Evolutionary conservation across 78 protist genomes (phyloP).

Genomic region (Protostelium mycophagum): DNA sequence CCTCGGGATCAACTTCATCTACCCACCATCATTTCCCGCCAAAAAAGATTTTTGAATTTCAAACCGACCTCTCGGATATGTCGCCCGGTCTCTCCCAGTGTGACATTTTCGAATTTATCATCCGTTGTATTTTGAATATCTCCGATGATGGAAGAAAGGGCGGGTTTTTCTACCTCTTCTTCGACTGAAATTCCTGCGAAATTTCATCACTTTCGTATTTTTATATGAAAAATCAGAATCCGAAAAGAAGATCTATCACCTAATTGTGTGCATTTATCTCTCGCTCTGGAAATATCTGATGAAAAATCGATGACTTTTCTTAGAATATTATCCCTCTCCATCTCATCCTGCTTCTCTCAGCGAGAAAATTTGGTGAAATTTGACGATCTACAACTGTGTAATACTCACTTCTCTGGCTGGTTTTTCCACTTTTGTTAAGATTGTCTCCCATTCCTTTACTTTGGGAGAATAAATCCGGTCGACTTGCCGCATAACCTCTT

Average conservation of each 20-base stretch:
- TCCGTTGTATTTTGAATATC: not conserved
- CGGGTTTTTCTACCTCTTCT: not conserved
- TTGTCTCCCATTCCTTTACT: not conserved
- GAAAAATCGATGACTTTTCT: not conserved
- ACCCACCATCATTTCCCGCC: no score
- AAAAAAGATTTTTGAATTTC: no score
- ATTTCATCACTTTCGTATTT: not conserved
- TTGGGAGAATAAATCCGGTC: not conserved
- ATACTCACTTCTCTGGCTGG: not conserved
- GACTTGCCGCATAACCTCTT: not conserved
- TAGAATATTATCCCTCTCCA: not conserved
- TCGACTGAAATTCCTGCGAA: not conserved
- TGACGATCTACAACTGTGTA: no score
- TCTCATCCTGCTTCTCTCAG: not conserved
- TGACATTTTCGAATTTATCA: not conserved
- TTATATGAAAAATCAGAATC: no score
- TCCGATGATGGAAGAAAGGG: not conserved
- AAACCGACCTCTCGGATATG: no score
- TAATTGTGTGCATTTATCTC: not conserved
- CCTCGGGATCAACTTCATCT: no score
- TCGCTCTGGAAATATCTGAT: not conserved
- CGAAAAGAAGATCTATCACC: no score
- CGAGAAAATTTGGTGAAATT: no score
- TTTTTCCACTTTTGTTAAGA: not conserved
- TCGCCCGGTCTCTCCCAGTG: no score